Percentiles rank a stretch among this genome's conserved stretches.
phyloP scores from a whole-genome alignment of 139 green algal genomes.

The Coccomyxa sp. region DNA sequence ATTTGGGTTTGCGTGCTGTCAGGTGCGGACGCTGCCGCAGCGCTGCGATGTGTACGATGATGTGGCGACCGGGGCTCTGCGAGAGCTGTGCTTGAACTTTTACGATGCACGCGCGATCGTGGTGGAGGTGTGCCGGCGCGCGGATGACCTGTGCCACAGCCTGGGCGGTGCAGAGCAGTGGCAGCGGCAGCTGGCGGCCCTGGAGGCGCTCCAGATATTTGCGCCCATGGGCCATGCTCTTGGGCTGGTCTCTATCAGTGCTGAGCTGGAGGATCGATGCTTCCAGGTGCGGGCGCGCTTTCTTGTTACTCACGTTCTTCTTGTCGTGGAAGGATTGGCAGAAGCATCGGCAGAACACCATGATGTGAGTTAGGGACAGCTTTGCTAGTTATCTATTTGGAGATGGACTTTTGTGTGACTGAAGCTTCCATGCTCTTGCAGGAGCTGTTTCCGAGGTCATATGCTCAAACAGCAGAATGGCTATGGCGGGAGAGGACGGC shows the following conservation, averaged over 20 bases:
- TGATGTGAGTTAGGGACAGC: no score
- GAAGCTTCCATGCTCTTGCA: constrained; percentile 23
- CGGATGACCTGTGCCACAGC: constrained; percentile 62
- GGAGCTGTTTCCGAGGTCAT: constrained; percentile 81
- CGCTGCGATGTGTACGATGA: constrained; percentile 82
- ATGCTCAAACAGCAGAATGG: constrained; percentile 62
- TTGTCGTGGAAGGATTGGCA: background rate
- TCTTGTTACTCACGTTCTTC: background rate
- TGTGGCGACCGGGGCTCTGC: constrained; percentile 61
- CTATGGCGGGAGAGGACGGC: constrained; percentile 47
- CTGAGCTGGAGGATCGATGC: constrained; percentile 66
- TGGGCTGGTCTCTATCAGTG: constrained; percentile 46
- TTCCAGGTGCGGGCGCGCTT: constrained; percentile 52
- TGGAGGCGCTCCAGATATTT: constrained; percentile 85
- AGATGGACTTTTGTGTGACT: no score
- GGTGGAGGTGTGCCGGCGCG: constrained; percentile 74
- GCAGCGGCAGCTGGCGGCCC: constrained; percentile 41
- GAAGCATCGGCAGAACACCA: no score
- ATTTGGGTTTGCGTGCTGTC: constrained; percentile 44
- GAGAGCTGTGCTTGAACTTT: constrained; percentile 79
- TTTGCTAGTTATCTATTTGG: no score
- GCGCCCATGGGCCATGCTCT: constrained; percentile 82
- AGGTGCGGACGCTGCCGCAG: constrained; percentile 58
- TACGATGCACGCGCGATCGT: constrained; percentile 78
- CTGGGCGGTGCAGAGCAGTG: constrained; percentile 9